A percentile compares a stretch with the other conserved stretches of the same genome.
Evolutionary conservation across 257 asterid species (phyloP).

Genomic region (Salvia splendens): DNA sequence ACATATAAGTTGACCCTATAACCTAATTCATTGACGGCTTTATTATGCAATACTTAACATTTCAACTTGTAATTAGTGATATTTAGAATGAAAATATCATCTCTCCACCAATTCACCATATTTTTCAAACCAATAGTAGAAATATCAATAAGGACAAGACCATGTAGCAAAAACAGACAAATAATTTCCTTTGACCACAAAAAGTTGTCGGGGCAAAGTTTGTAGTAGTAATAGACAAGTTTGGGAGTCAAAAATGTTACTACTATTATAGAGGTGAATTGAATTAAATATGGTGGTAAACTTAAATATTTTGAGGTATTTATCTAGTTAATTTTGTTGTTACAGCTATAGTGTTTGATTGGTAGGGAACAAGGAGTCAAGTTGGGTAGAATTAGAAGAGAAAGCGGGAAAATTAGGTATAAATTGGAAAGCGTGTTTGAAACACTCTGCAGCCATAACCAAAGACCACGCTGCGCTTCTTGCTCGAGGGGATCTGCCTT

Average conservation of each 20-base stretch:
- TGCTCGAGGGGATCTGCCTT: conserved; percentile 38
- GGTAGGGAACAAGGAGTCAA: conserved; percentile 35
- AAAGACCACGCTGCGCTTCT: conserved; percentile 32
- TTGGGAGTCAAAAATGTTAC: too few species aligned
- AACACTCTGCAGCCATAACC: conserved; percentile 1
- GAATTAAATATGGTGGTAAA: background rate
- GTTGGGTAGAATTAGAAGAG: conserved; percentile 19
- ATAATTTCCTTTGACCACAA: conserved; percentile 8
- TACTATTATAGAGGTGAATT: background rate
- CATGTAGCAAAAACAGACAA: background rate
- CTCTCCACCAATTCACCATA: background rate
- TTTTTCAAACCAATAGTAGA: background rate
- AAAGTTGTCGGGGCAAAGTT: background rate
- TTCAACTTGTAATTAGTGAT: background rate
- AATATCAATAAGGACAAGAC: background rate
- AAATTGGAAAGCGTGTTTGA: background rate
- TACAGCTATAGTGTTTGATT: conserved; percentile 51
- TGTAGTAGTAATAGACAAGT: too few species aligned
- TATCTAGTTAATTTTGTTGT: background rate
- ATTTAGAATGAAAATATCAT: too few species aligned
- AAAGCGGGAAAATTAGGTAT: background rate
- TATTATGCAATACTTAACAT: background rate
- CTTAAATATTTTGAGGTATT: too few species aligned
- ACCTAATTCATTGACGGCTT: too few species aligned
- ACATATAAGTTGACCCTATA: too few species aligned